Evolutionary conservation across 169 alveolate genomes (phyloP), one percentile per base, ranked within the genome.

Genomic region (Toxoplasma gondii): DNA sequence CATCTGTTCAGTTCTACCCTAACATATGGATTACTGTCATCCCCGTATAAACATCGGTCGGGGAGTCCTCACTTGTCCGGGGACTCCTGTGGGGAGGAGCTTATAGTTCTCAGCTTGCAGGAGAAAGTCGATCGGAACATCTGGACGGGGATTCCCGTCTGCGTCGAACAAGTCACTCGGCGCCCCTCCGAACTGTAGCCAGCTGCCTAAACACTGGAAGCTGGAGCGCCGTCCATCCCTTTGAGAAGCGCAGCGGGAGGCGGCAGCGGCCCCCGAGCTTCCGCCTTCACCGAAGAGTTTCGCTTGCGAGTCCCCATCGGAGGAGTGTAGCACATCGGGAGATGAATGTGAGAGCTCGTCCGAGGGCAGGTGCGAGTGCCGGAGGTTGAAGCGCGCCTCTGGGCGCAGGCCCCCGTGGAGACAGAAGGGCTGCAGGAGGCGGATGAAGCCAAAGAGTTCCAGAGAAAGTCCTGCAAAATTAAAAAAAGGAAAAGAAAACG

Each of bases 381-480:
- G 49, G 69, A 80, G 7, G 41, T 91, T 49, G 91, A 45, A 91
- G 64, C 82, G 81, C 44, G 74, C 78, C 91, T 74, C 88, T 12
- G 54, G 34, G 17, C 94, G 90, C 31, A 43, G 81, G 10, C 38
- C 0, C 22, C 94, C 94, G 82, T 91, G 94, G 41, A 74, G 67
- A 78, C 86, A 91, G 58, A 91, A 91, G 17, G 53, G 84, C 74
- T 90, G 88, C 36, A 45, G 9, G 78, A 90, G 69, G 24, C 88
- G 93, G 12, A 90, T 78, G 43, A 90, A 70, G 41, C 93, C 80
- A 45, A 90, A 90, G 74, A 90, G 93, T 27, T 69, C 93, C 17
- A 84, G 80, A 58, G 84, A 84, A 24, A 91, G 29, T 0, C 94
- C 94, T 91, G 43, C 31, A 36, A 31, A 34, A 74, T 7, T 1